Conservation (phyloP, 345 rosid genomes). For the Durio zibethinus region DNA sequence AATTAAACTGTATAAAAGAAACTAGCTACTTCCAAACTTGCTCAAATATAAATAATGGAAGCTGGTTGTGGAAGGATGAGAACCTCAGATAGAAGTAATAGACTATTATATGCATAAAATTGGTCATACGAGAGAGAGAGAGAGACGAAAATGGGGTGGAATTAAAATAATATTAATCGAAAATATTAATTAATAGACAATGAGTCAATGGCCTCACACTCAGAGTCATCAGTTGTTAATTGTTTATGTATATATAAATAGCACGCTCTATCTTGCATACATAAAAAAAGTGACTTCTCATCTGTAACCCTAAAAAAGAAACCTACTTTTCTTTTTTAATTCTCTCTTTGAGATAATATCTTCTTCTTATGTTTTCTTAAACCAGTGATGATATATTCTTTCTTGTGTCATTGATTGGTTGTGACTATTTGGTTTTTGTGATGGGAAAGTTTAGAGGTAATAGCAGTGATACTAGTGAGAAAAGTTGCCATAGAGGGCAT, state of each 20-base stretch:
- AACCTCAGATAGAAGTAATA: neutral
- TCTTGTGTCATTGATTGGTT: slow-evolving; percentile 5
- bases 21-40: neutral
- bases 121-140: neutral
- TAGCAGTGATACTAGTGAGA: slow-evolving; percentile 30
- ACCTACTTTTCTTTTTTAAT: slow-evolving; percentile 23
- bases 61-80: no score
- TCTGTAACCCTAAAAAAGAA: slow-evolving; percentile 32
- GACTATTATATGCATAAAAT: neutral
- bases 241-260: neutral
- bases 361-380: neutral
- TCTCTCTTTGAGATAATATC: slow-evolving; percentile 4
- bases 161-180: neutral
- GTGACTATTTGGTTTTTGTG: slow-evolving; percentile 2
- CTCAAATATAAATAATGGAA: neutral
- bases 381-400: slow-evolving; percentile 15
- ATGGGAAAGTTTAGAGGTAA: slow-evolving; percentile 37
- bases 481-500: slow-evolving; percentile 57
- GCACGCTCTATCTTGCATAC: slow-evolving; percentile 25
- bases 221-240: neutral
- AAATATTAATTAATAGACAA: neutral
- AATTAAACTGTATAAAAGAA: slow-evolving; percentile 7
- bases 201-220: neutral
- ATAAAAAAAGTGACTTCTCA: slow-evolving; percentile 42
- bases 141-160: neutral